A percentile compares a stretch with the other conserved stretches of the same genome.
These are phyloP conservation scores for Suaeda aralocaspica DNA, from an alignment of 148 eudicot species.

Conservation along the genomic window DNA sequence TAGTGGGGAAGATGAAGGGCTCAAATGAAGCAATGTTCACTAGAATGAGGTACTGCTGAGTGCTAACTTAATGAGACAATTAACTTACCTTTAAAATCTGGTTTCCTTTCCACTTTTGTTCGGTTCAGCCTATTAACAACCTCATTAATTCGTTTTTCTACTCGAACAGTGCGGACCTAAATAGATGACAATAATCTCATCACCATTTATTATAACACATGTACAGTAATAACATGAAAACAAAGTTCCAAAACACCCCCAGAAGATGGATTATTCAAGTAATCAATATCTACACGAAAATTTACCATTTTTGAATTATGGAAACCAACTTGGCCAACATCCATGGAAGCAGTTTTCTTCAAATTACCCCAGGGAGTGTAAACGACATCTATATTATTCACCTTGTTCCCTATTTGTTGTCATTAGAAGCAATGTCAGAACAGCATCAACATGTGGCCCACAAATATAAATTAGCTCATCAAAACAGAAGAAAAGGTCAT, in stretches of 20 bases:
- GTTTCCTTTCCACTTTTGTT: conserved; percentile 75
- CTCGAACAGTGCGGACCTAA: conserved; percentile 76
- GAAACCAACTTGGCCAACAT: conserved; percentile 98
- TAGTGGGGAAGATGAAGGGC: not conserved
- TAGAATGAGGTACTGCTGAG: not conserved
- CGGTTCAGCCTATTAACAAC: conserved; percentile 67
- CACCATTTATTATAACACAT: not conserved
- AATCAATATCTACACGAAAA: conserved; percentile 18
- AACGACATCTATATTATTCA: conserved; percentile 92
- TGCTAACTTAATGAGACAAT: not conserved
- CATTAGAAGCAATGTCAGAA: conserved; percentile 19
- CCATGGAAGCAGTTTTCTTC: conserved; percentile 98
- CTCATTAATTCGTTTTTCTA: conserved; percentile 80
- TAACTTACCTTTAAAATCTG: conserved; percentile 74
- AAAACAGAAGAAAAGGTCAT: too few species aligned
- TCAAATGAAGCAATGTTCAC: not conserved
- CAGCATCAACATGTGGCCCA: not conserved
- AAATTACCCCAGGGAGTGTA: conserved; percentile 95
- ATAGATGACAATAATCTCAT: conserved; percentile 11
- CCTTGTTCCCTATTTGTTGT: conserved; percentile 74
- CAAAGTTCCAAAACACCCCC: not conserved
- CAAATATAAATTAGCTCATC: not conserved
- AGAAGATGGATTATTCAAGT: conserved; percentile 2
- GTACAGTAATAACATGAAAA: not conserved
- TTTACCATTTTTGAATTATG: conserved; percentile 72